Evolutionary conservation across 2,329 filamentous ascomycete species (phyloP), one percentile per base, ranked within the genome.

Genomic region (Calonectria naviculata): DNA sequence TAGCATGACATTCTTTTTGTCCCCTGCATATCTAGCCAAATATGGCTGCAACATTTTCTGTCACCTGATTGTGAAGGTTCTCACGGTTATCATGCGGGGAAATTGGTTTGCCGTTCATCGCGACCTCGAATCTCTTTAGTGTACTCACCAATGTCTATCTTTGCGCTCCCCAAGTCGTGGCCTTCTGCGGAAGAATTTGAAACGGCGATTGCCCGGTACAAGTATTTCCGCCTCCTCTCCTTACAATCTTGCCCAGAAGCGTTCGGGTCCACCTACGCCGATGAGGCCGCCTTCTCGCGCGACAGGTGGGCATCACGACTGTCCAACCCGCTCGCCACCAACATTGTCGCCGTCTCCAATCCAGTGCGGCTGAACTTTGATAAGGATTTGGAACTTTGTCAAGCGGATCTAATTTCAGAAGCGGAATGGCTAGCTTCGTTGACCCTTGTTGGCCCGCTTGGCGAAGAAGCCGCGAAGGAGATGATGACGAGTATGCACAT

Each of bases 391-490:
- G 17, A 42, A 24, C 21, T 1, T 1, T 42, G 61, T 34, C 10
- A 62, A 3, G 7, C 64, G 3, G n/a, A 36, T 0, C 66, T 72
- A 15, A 44, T 71, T 6, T 38, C 73, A 0, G 24, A 41, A 10
- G 24, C 46, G 7, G 71, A 72, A 9, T 76, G 72, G 72, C 52
- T 73, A 9, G 74, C 52, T 1, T 65, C 71, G 5, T 71, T 76
- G 12, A 66, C 70, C 0, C 10, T 75, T 1, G 34, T 67, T 0
- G 74, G 74, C 12, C 72, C 74, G 0, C 38, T 76, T 0, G 49
- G 69, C 12, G 44, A 67, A 19, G 58, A 61, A 17, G 66, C 58
- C 0, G 71, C 68, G 0, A 44, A 58, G 0, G 68, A 60, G 15
- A 41, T 12, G 0, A 74, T 70, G 17, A 64, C 62, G 9, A 34